These are phyloP conservation scores for Globisporangium parvum DNA, from an alignment of 352 stramenopile species.

Conservation along the genomic window DNA sequence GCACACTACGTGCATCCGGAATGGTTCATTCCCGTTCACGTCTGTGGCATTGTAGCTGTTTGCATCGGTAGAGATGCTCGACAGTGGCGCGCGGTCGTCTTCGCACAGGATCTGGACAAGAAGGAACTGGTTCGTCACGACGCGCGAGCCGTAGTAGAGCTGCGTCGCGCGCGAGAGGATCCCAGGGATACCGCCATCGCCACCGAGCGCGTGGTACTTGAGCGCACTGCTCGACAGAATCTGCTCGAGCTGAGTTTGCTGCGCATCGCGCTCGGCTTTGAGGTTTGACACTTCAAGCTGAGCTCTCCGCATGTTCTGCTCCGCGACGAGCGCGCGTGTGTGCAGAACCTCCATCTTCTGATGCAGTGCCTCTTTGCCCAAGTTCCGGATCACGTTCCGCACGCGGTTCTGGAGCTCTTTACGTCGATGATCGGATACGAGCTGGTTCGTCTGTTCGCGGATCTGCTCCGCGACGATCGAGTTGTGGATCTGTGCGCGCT, in stretches of 20 bases:
- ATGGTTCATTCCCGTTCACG: conserved; percentile 22
- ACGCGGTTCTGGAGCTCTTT: conserved; percentile 46
- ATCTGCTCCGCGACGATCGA: conserved; percentile 41
- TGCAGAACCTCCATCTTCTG: conserved; percentile 62
- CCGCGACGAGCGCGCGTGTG: conserved; percentile 34
- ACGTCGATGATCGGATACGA: conserved; percentile 47
- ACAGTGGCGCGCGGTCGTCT: conserved; percentile 16
- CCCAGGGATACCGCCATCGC: conserved; percentile 38
- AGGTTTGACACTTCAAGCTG: conserved; percentile 37
- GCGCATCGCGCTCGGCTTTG: conserved; percentile 25
- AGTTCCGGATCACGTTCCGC: conserved; percentile 44
- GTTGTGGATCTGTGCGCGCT: conserved; percentile 36
- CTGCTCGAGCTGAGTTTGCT: conserved; percentile 39
- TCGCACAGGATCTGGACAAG: conserved; percentile 63
- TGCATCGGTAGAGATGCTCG: not conserved
- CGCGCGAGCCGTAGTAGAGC: conserved; percentile 34
- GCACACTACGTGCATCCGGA: conserved; percentile 41
- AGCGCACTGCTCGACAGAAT: conserved; percentile 44
- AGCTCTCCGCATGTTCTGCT: conserved; percentile 47
- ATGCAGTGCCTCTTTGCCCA: conserved; percentile 56
- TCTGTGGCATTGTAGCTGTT: conserved; percentile 9
- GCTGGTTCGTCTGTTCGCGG: conserved; percentile 31
- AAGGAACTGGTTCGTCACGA: conserved; percentile 36
- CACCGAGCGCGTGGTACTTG: conserved; percentile 42
- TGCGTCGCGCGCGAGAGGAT: conserved; percentile 39